These are phyloP conservation scores for Xylaria sp. DNA, from an alignment of 2,329 filamentous ascomycete species.

Conservation along the genomic window DNA sequence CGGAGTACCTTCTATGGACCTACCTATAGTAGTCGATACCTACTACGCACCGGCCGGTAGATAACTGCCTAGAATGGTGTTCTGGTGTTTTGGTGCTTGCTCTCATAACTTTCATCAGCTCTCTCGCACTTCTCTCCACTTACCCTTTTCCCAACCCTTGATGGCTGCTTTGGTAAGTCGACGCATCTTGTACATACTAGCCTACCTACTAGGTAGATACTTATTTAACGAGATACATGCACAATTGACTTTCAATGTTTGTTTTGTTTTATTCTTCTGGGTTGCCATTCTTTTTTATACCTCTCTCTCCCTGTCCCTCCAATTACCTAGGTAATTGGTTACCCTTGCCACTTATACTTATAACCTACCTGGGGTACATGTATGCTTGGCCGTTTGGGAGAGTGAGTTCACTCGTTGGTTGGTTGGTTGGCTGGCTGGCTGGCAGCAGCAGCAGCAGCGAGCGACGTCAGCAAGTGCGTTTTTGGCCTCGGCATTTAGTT, in stretches of 20 bases:
- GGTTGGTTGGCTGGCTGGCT: conserved; percentile 1
- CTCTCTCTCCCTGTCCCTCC: neutral
- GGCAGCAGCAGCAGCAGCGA: neutral
- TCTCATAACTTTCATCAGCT: conserved; percentile 1
- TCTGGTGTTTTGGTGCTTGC: conserved; percentile 4
- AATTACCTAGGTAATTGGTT: neutral
- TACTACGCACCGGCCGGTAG: too few relatives aligned
- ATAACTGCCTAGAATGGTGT: conserved; percentile 7
- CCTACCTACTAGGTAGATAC: too few relatives aligned
- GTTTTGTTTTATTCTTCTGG: conserved; percentile 2
- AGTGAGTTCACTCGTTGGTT: neutral
- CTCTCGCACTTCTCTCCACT: neutral
- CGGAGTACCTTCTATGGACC: neutral
- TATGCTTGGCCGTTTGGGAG: neutral
- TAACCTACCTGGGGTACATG: too few relatives aligned
- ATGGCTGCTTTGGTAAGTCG: conserved; percentile 54
- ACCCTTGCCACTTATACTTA: conserved; percentile 3
- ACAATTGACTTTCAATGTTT: neutral
- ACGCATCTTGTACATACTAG: neutral
- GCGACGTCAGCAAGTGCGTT: conserved; percentile 1
- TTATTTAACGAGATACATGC: neutral
- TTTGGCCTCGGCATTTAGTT: conserved; percentile 29
- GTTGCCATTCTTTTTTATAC: neutral
- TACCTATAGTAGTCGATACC: neutral
- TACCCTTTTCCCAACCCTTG: conserved; percentile 28